A percentile compares a stretch with the other conserved stretches of the same genome.
phyloP scores from a whole-genome alignment of 1,139 yeast species.

The Sugiyamaella neomexicana region DNA sequence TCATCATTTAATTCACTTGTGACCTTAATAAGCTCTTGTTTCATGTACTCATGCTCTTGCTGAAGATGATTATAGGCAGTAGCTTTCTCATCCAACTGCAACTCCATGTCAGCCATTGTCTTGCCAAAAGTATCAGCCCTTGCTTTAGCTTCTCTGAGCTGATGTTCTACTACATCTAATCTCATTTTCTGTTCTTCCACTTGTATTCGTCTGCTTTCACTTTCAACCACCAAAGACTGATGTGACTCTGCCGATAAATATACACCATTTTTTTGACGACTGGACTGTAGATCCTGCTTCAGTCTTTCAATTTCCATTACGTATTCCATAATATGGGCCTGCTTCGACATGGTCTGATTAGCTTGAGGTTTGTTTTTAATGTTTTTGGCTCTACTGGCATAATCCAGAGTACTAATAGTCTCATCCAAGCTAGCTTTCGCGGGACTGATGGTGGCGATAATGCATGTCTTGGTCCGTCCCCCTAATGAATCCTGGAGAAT shows the following conservation, averaged over 20 bases:
- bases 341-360: constrained; percentile 50
- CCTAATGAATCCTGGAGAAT: constrained; percentile 80
- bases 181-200: constrained; percentile 46
- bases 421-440: constrained; percentile 73
- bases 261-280: constrained; percentile 57
- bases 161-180: constrained; percentile 44
- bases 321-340: constrained; percentile 47
- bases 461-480: constrained; percentile 75
- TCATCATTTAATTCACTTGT: constrained; percentile 32
- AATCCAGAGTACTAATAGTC: constrained; percentile 78
- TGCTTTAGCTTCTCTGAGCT: constrained; percentile 31
- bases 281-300: constrained; percentile 56
- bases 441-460: constrained; percentile 82
- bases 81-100: constrained; percentile 5
- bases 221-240: constrained; percentile 44
- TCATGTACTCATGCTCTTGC: constrained; percentile 9
- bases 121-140: constrained; percentile 20
- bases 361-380: constrained; percentile 73
- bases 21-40: constrained; percentile 26
- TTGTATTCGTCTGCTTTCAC: constrained; percentile 44
- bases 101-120: constrained; percentile 12
- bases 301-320: constrained; percentile 52
- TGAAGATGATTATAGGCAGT: constrained; percentile 9
- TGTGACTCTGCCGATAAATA: constrained; percentile 52
- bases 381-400: constrained; percentile 75